phyloP scores from a whole-genome alignment of 306 rosid genomes.

The Lathyrus tuberosus region DNA sequence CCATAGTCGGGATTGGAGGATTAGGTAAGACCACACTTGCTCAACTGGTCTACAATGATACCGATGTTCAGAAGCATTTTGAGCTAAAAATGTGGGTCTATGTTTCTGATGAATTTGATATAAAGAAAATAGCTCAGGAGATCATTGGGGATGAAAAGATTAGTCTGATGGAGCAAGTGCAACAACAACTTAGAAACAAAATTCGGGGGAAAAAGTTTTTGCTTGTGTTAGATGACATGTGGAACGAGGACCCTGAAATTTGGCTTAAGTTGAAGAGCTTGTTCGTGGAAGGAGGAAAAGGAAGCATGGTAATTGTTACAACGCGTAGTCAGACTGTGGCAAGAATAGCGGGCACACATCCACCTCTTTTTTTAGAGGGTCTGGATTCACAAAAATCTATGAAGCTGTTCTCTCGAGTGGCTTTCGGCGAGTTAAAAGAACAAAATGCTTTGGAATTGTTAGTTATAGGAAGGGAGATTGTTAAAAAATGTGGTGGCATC shows the following conservation, averaged over 20 bases:
- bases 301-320: constrained; percentile 48
- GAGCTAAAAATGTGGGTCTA: constrained; percentile 46
- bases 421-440: too few species aligned
- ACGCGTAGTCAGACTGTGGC: constrained; percentile 36
- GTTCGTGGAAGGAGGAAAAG: constrained; percentile 36
- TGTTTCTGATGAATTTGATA: constrained; percentile 52
- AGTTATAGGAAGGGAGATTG: too few species aligned
- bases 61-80: constrained; percentile 16
- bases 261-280: constrained; percentile 37
- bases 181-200: constrained; percentile 16
- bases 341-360: too few species aligned
- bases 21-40: constrained; percentile 55
- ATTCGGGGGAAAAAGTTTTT: constrained; percentile 39
- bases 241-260: constrained; percentile 36
- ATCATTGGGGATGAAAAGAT: constrained; percentile 16
- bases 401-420: too few species aligned
- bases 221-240: constrained; percentile 51
- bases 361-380: too few species aligned
- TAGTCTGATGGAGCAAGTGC: constrained; percentile 33
- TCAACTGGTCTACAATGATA: constrained; percentile 41
- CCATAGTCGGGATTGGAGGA: too few species aligned
- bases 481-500: too few species aligned
- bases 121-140: constrained; percentile 34
- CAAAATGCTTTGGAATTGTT: too few species aligned
- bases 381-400: too few species aligned